A percentile compares a stretch with the other conserved stretches of the same genome.
Conservation (phyloP, 2,329 filamentous ascomycete species). For the Apiospora saccharicola region DNA sequence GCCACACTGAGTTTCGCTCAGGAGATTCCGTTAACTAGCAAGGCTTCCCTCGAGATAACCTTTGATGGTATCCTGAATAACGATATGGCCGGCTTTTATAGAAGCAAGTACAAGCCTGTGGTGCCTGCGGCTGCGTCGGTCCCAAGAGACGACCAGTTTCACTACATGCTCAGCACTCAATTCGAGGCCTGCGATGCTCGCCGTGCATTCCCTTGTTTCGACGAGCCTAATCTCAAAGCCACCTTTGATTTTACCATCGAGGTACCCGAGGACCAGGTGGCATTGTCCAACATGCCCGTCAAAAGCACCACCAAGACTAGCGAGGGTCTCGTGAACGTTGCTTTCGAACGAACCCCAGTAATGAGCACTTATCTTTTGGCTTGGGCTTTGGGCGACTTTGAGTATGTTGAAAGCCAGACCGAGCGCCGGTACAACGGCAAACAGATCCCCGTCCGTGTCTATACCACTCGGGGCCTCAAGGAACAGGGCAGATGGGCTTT, state of each 20-base stretch:
- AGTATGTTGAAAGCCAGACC: constrained; percentile 93
- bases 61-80: constrained; percentile 88
- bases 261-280: constrained; percentile 85
- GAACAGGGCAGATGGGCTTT: constrained; percentile 90
- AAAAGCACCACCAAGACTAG: constrained; percentile 68
- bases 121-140: constrained; percentile 77
- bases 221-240: constrained; percentile 96
- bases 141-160: constrained; percentile 72
- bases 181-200: constrained; percentile 97
- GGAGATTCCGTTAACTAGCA: constrained; percentile 71
- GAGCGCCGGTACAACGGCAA: constrained; percentile 90
- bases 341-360: constrained; percentile 83
- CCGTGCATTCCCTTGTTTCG: constrained; percentile 95
- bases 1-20: constrained; percentile 79
- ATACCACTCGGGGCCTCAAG: constrained; percentile 93
- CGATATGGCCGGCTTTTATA: constrained; percentile 92
- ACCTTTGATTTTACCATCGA: constrained; percentile 95
- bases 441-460: constrained; percentile 90
- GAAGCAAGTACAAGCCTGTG: constrained; percentile 89
- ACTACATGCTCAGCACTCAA: constrained; percentile 90
- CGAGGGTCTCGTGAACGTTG: constrained; percentile 75
- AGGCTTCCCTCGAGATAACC: constrained; percentile 71
- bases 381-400: constrained; percentile 96
- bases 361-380: constrained; percentile 94
- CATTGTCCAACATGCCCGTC: constrained; percentile 94